phyloP scores from a whole-genome alignment of 2,329 filamentous ascomycete genomes.

The Plenodomus tracheiphilus region DNA sequence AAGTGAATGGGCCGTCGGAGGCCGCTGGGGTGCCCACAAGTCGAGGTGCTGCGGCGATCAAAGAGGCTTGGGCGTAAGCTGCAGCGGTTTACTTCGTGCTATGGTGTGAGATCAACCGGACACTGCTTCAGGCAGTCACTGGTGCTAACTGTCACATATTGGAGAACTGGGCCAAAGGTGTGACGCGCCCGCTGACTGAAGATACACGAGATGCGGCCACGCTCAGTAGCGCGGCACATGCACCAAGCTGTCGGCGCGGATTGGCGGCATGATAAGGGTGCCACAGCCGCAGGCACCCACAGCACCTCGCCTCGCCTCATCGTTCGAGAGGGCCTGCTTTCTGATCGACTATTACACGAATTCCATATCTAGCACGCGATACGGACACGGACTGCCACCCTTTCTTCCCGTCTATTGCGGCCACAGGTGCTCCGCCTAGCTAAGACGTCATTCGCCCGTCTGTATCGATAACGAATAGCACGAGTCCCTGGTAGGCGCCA shows the following conservation, averaged over 20 bases:
- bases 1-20: slow-evolving; percentile 8
- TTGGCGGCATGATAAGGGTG: slow-evolving; percentile 14
- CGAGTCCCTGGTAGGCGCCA: neutral
- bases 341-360: neutral
- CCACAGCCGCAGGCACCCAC: slow-evolving; percentile 9
- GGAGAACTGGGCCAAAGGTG: slow-evolving; percentile 30
- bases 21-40: slow-evolving; percentile 6
- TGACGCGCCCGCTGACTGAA: slow-evolving; percentile 30
- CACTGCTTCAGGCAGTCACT: slow-evolving; percentile 39
- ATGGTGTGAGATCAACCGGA: slow-evolving; percentile 10
- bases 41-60: slow-evolving; percentile 16
- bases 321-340: neutral
- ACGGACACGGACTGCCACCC: neutral
- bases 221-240: slow-evolving; percentile 4
- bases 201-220: slow-evolving; percentile 16
- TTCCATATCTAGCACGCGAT: neutral
- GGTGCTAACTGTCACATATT: slow-evolving; percentile 35
- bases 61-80: slow-evolving; percentile 11
- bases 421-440: neutral
- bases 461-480: slow-evolving; percentile 20
- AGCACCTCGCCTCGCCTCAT: neutral
- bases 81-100: neutral
- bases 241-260: neutral
- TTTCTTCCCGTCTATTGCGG: neutral
- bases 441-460: slow-evolving; percentile 10